phyloP scores from a whole-genome alignment of 2,329 filamentous ascomycete species.

The Nemania serpens region DNA sequence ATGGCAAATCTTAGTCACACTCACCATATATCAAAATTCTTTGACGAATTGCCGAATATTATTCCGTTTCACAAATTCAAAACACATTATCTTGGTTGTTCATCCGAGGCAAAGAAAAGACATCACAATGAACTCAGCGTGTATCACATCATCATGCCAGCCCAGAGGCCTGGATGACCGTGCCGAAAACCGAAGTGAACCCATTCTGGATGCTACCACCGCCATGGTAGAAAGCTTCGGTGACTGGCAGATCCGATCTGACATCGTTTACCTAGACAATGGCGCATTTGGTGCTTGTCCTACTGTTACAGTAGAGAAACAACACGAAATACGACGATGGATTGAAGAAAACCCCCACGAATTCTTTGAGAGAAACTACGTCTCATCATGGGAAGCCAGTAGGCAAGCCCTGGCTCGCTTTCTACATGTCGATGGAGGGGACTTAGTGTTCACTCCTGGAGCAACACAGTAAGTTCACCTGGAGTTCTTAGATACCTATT shows the following conservation, averaged over 20 bases:
- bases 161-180: neutral
- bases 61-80: neutral
- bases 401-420: conserved; percentile 9
- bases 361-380: conserved; percentile 21
- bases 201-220: conserved; percentile 8
- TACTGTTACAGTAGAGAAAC: conserved; percentile 8
- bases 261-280: conserved; percentile 18
- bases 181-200: neutral
- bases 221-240: conserved; percentile 19
- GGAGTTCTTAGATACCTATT: neutral
- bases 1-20: neutral
- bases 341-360: conserved; percentile 16
- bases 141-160: neutral
- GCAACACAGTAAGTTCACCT: conserved; percentile 5
- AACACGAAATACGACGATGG: conserved; percentile 9
- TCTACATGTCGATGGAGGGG: neutral
- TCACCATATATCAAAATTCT: no score
- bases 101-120: no score
- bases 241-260: conserved; percentile 15
- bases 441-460: conserved; percentile 8
- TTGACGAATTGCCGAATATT: no score
- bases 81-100: neutral
- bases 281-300: conserved; percentile 19
- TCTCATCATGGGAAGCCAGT: conserved; percentile 14
- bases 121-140: conserved; percentile 1